phyloP scores from a whole-genome alignment of 2,329 filamentous ascomycete genomes.

The Lachnum nothofagi region DNA sequence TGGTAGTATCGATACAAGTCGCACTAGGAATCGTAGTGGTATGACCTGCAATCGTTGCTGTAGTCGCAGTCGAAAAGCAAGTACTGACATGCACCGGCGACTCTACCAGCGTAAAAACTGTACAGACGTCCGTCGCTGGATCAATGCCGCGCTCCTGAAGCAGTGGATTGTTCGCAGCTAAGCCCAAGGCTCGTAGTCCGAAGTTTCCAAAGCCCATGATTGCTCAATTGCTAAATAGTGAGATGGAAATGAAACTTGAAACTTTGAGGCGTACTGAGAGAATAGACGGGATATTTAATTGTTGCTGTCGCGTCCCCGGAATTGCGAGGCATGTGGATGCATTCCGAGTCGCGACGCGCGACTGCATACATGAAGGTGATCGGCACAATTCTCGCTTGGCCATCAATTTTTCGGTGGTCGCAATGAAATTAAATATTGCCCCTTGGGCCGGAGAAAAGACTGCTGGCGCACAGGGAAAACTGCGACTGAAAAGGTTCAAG shows the following conservation, averaged over 20 bases:
- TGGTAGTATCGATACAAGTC: not conserved
- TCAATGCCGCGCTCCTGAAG: not conserved
- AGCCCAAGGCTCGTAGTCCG: not conserved
- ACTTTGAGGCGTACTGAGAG: not conserved
- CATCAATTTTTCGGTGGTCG: not conserved
- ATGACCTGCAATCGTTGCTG: not conserved
- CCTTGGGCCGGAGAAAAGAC: too few species aligned
- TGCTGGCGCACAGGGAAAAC: too few species aligned
- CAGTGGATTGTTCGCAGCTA: not conserved
- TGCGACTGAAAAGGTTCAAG: too few species aligned
- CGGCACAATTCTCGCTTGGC: not conserved
- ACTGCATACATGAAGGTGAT: not conserved
- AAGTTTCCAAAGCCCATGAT: not conserved
- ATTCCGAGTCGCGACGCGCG: not conserved
- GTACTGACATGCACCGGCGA: not conserved
- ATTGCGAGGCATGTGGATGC: not conserved
- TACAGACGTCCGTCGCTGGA: not conserved
- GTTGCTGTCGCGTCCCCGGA: not conserved
- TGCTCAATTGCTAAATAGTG: not conserved
- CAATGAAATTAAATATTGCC: too few species aligned
- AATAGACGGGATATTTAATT: not conserved
- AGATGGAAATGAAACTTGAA: not conserved
- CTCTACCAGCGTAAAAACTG: not conserved
- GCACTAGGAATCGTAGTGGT: not conserved
- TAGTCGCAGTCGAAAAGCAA: not conserved